Evolutionary conservation across 805 yeast species (phyloP).

Genomic region (Saturnispora sekii): DNA sequence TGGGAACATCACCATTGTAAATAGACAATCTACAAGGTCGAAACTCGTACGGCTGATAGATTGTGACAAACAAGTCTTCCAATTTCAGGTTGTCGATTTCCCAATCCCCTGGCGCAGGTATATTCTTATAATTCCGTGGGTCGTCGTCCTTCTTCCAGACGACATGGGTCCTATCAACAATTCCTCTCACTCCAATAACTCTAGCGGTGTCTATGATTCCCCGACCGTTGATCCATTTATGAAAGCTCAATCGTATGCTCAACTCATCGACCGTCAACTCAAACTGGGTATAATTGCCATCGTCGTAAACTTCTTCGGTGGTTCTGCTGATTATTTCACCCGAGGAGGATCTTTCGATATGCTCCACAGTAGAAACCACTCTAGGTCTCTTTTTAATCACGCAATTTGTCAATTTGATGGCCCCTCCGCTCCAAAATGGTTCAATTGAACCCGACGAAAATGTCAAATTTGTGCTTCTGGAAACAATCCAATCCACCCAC

Average conservation of each 20-base stretch:
- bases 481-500: conserved; percentile 70
- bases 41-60: conserved; percentile 72
- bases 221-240: conserved; percentile 81
- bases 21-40: conserved; percentile 81
- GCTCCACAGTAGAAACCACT: conserved; percentile 24
- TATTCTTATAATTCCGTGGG: conserved; percentile 69
- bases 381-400: conserved; percentile 78
- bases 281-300: conserved; percentile 94
- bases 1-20: conserved; percentile 75
- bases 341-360: conserved; percentile 22
- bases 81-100: conserved; percentile 75
- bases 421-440: conserved; percentile 88
- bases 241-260: conserved; percentile 67
- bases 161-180: conserved; percentile 84
- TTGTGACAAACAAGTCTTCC: conserved; percentile 77
- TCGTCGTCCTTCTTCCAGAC: conserved; percentile 74
- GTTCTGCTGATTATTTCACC: conserved; percentile 9
- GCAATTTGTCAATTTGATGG: conserved; percentile 74
- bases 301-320: conserved; percentile 38
- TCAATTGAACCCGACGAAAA: conserved; percentile 88
- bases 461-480: conserved; percentile 70
- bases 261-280: conserved; percentile 85
- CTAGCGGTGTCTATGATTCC: conserved; percentile 80
- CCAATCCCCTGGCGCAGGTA: conserved; percentile 80
- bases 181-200: conserved; percentile 81